Percentiles rank a stretch among this genome's conserved stretches.
These are phyloP conservation scores for Suhomyces guaymorum DNA, from an alignment of 1,139 yeast genomes.

Conservation along the genomic window DNA sequence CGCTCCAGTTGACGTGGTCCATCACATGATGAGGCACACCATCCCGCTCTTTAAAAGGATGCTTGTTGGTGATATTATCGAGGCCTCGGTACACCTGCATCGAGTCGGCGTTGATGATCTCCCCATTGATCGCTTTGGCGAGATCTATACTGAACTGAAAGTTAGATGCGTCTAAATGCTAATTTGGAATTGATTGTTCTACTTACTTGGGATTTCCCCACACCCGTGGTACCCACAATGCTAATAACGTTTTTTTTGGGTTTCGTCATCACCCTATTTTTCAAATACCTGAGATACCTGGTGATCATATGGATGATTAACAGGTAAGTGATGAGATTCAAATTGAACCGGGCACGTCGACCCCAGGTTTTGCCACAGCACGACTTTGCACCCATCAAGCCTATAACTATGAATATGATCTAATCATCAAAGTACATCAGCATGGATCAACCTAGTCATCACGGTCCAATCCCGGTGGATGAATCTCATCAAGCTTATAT, in stretches of 20 bases:
- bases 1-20: constrained; percentile 78
- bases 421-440: no score
- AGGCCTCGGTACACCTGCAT: constrained; percentile 86
- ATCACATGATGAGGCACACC: constrained; percentile 84
- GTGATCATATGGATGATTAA: constrained; percentile 2
- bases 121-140: constrained; percentile 79
- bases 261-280: constrained; percentile 21
- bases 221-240: constrained; percentile 96
- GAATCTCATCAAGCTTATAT: no score
- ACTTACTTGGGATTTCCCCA: constrained; percentile 86
- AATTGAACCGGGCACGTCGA: constrained; percentile 7
- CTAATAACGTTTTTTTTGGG: constrained; percentile 53
- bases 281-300: constrained; percentile 23
- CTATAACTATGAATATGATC: background rate
- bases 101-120: constrained; percentile 92
- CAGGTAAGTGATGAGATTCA: background rate
- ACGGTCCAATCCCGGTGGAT: no score
- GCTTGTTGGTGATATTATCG: constrained; percentile 86
- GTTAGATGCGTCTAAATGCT: constrained; percentile 6
- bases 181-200: no score
- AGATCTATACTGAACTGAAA: constrained; percentile 66
- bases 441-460: no score
- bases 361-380: background rate
- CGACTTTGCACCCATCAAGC: background rate
- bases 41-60: constrained; percentile 73